A percentile compares a stretch with the other conserved stretches of the same genome.
These are phyloP conservation scores for Cruciata laevipes DNA, from an alignment of 257 asterid genomes.

Conservation along the genomic window DNA sequence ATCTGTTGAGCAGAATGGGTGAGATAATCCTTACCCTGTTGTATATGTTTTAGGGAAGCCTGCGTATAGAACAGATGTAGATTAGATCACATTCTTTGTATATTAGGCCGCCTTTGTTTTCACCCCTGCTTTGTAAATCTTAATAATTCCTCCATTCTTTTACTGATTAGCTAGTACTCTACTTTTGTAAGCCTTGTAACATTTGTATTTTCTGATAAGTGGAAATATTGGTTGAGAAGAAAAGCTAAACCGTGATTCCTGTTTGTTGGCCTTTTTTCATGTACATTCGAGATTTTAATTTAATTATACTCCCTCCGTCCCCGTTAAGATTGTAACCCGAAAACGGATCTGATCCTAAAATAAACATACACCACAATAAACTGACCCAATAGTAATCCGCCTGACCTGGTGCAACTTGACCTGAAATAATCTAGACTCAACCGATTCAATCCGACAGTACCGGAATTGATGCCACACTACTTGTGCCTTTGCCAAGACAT, in stretches of 20 bases:
- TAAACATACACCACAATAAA: too few relatives aligned
- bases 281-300: too few relatives aligned
- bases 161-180: slow-evolving; percentile 9
- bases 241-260: neutral
- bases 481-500: too few relatives aligned
- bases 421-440: too few relatives aligned
- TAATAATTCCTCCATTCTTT: slow-evolving; percentile 19
- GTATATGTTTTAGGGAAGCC: slow-evolving; percentile 27
- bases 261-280: too few relatives aligned
- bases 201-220: slow-evolving; percentile 4
- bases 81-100: slow-evolving; percentile 49
- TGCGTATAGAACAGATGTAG: slow-evolving; percentile 38
- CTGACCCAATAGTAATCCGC: too few relatives aligned
- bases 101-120: slow-evolving; percentile 22
- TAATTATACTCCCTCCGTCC: too few relatives aligned
- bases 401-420: too few relatives aligned
- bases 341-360: too few relatives aligned
- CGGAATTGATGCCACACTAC: too few relatives aligned
- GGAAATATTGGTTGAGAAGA: neutral
- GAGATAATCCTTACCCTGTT: slow-evolving; percentile 34
- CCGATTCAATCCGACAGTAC: too few relatives aligned
- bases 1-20: slow-evolving; percentile 23
- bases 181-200: slow-evolving; percentile 25
- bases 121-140: slow-evolving; percentile 7
- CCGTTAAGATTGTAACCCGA: too few relatives aligned